Conservation (phyloP, 768 basidiomycete species). For the Peribolospora kevripleyi region DNA sequence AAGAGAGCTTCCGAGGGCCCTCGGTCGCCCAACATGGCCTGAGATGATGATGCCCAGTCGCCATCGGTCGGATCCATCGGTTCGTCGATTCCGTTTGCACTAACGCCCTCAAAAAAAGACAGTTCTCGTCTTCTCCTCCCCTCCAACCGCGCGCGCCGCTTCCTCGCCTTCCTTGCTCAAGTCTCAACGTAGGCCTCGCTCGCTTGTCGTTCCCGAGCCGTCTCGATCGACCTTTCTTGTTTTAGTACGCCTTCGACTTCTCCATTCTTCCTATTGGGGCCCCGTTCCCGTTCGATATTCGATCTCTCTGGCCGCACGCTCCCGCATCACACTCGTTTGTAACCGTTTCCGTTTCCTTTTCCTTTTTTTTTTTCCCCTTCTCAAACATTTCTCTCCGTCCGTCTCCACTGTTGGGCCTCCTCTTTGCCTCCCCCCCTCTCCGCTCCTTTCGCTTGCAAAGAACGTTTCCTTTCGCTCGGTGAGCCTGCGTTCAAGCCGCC, state of each 20-base stretch:
- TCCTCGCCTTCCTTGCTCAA: conserved; percentile 6
- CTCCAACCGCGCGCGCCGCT: too few relatives aligned
- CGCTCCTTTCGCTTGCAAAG: background rate
- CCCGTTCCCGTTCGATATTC: background rate
- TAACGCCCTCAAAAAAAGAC: too few relatives aligned
- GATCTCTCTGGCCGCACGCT: background rate
- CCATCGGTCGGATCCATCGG: too few relatives aligned
- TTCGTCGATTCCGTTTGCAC: too few relatives aligned
- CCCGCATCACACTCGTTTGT: background rate
- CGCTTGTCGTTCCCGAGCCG: conserved; percentile 7
- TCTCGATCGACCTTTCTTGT: background rate
- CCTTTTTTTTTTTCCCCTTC: background rate
- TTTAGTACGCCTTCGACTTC: background rate
- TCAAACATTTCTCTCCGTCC: background rate
- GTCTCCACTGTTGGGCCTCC: background rate
- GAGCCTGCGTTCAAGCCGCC: background rate
- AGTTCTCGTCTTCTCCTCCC: too few relatives aligned
- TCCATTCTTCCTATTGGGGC: background rate
- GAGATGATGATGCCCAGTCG: too few relatives aligned
- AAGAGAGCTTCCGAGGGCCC: too few relatives aligned
- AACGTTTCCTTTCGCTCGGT: background rate
- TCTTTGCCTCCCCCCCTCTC: background rate
- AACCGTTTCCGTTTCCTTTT: background rate
- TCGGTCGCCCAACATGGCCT: too few relatives aligned
- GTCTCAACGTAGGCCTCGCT: conserved; percentile 3